Evolutionary conservation across 805 yeast species (phyloP), one percentile per base, ranked within the genome.

Genomic region (Metschnikowia rubicola): DNA sequence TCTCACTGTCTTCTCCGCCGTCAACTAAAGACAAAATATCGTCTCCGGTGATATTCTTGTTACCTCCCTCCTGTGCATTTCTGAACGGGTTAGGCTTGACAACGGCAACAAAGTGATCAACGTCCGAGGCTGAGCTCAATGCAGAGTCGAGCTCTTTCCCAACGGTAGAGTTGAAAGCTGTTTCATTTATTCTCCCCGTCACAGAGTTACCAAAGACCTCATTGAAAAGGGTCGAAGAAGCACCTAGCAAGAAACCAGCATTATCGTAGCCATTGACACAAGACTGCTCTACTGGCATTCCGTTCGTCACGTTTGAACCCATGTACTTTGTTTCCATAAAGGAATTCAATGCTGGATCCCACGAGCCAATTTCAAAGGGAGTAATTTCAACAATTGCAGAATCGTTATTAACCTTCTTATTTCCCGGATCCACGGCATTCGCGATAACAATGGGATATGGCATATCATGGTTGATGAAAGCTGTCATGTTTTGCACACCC

Each of bases 301-400:
- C 87, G 37, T 71, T 64, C 28, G 53, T 47, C 8, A 81, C 56
- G 1, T 61, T 39, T 0, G 85, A 67, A 0, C 88, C 88, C 33
- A 83, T 59, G 54, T 73, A 82, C 49, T 69, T 71, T 31, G 77
- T 54, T 12, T 77, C 68, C 3, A 74, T 64, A 52, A 83, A 83
- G 11, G 77, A 65, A 29, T 69, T 62, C 30, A 75, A 51, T 31
- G 63, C 59, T 3, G 65, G 51, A 51, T 81, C 84, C 86, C 86
- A 83, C 0, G 84, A 79, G 0, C 88, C 88, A 65, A 82, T 80
- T 48, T 83, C 88, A 57, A 62, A 80, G 0, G 87, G 86, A 10
- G 75, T 79, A 51, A 83, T 75, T 59, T 83, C 88, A 49, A 81
- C 73, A 3, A 79, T 48, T 46, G 71, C 73, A 0, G 83, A 74